phyloP scores from a whole-genome alignment of 306 rosid genomes.

The Lotus japonicus region DNA sequence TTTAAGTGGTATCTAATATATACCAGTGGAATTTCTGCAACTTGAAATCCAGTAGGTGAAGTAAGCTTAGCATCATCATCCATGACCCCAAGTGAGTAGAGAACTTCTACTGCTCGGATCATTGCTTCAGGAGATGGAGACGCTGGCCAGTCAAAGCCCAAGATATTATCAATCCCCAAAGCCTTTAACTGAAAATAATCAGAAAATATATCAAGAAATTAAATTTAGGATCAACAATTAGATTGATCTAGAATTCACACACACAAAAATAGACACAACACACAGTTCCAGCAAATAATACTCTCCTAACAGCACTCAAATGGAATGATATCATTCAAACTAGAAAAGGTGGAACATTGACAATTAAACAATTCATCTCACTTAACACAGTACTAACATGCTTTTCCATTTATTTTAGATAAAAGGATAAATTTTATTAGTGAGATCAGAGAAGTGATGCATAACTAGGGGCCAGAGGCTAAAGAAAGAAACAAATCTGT shows the following conservation, averaged over 20 bases:
- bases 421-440: background rate
- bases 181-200: constrained; percentile 67
- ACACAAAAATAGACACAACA: background rate
- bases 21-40: constrained; percentile 96
- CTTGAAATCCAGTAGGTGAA: constrained; percentile 92
- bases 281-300: background rate
- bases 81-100: constrained; percentile 82
- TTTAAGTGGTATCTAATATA: constrained; percentile 17
- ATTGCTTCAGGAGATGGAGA: constrained; percentile 95
- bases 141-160: constrained; percentile 98
- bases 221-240: constrained; percentile 15
- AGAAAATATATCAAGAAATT: constrained; percentile 14
- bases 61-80: constrained; percentile 94
- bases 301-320: background rate
- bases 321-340: background rate
- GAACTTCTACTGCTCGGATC: constrained; percentile 90
- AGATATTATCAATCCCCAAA: constrained; percentile 85
- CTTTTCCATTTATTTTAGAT: background rate
- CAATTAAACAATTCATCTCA: no score
- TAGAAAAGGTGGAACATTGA: no score
- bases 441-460: background rate
- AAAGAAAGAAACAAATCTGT: background rate
- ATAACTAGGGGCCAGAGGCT: background rate
- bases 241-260: background rate
- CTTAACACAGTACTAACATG: background rate